These are phyloP conservation scores for Aspergillus sp. DNA, from an alignment of 2,329 filamentous ascomycete species.

Conservation along the genomic window DNA sequence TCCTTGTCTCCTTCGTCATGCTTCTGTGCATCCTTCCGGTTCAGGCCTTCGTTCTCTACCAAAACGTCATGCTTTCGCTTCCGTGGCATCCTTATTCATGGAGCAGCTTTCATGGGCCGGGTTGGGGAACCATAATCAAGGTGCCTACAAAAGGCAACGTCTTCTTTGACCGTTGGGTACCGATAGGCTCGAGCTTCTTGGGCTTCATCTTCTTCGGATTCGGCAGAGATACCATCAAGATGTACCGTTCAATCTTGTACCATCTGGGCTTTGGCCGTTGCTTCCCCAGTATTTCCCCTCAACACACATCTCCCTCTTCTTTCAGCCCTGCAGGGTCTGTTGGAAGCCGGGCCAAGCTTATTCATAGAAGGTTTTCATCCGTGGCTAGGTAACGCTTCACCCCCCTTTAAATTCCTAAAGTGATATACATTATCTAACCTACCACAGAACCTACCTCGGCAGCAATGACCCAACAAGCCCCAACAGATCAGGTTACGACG, in stretches of 20 bases:
- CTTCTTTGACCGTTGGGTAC: slow-evolving; percentile 55
- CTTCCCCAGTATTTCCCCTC: slow-evolving; percentile 20
- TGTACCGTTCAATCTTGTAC: slow-evolving; percentile 47
- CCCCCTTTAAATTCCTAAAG: neutral
- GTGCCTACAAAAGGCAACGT: slow-evolving; percentile 42
- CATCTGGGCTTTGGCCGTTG: slow-evolving; percentile 37
- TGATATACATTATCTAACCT: slow-evolving; percentile 1
- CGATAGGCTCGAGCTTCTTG: slow-evolving; percentile 49
- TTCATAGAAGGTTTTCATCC: slow-evolving; percentile 14
- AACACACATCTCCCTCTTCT: slow-evolving; percentile 5
- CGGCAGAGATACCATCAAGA: slow-evolving; percentile 54
- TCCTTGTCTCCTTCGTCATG: slow-evolving; percentile 49
- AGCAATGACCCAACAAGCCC: slow-evolving; percentile 1
- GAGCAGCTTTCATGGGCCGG: slow-evolving; percentile 46
- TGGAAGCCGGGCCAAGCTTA: slow-evolving; percentile 23
- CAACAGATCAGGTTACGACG: slow-evolving; percentile 3
- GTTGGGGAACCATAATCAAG: slow-evolving; percentile 48
- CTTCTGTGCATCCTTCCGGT: slow-evolving; percentile 52
- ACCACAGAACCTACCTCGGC: slow-evolving; percentile 4
- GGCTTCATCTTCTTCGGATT: slow-evolving; percentile 63
- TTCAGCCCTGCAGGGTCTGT: slow-evolving; percentile 17
- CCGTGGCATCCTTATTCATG: slow-evolving; percentile 48
- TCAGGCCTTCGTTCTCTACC: slow-evolving; percentile 47
- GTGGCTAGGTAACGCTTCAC: slow-evolving; percentile 11
- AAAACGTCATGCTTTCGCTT: slow-evolving; percentile 32